phyloP scores from a whole-genome alignment of 148 eudicot species.

The Vaccinium darrowii region DNA sequence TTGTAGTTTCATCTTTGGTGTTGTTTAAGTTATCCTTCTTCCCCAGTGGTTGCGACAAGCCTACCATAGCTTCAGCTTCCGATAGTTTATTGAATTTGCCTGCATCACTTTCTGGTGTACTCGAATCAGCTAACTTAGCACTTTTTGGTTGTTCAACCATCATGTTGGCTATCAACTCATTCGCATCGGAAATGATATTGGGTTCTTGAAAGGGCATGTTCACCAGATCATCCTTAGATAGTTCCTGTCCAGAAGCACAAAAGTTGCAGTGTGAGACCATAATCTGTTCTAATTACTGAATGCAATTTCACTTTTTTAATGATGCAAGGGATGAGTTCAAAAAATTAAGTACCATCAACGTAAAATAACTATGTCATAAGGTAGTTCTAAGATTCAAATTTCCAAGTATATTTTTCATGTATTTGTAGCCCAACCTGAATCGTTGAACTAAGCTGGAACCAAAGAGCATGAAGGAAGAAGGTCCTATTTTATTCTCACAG shows the following conservation, averaged over 20 bases:
- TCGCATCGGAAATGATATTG: background rate
- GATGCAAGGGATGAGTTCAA: background rate
- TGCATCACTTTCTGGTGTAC: background rate
- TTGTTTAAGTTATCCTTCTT: background rate
- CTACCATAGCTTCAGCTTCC: background rate
- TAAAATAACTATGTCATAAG: background rate
- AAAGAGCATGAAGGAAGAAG: background rate
- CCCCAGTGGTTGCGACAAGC: background rate
- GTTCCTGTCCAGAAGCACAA: slow-evolving; percentile 13
- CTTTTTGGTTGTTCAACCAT: background rate
- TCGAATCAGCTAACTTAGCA: background rate
- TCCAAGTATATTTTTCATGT: background rate
- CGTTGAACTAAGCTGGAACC: background rate
- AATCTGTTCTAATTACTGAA: background rate
- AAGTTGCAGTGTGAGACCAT: background rate
- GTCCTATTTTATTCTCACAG: background rate
- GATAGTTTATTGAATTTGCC: background rate
- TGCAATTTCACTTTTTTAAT: background rate
- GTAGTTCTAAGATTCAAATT: background rate
- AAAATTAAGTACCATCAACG: background rate
- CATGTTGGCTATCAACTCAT: background rate
- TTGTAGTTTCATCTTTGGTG: background rate
- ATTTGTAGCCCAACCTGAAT: background rate
- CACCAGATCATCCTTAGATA: background rate
- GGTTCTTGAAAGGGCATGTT: background rate